Conservation (phyloP, 768 basidiomycete genomes). For the Russula virescens region DNA sequence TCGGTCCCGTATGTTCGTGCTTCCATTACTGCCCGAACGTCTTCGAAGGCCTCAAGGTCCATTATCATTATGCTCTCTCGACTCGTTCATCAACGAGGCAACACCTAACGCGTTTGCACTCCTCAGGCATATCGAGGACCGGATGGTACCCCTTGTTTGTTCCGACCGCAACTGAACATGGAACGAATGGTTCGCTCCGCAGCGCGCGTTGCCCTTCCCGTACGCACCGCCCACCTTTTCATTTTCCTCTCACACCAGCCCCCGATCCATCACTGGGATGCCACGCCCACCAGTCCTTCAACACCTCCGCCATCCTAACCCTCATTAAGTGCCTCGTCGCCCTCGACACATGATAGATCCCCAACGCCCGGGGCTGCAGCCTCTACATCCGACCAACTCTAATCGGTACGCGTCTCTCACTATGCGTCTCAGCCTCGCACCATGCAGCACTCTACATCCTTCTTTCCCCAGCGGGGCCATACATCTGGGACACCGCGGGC, state of each 20-base stretch:
- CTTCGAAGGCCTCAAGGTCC: conserved; percentile 68
- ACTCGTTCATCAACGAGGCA: background rate
- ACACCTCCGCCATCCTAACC: conserved; percentile 41
- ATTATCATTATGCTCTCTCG: conserved; percentile 24
- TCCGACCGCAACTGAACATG: conserved; percentile 85
- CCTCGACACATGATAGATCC: conserved; percentile 80
- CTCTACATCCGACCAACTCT: conserved; percentile 84
- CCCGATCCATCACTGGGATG: too few species aligned
- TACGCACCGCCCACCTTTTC: background rate
- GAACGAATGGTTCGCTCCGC: conserved; percentile 65
- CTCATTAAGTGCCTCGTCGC: conserved; percentile 61
- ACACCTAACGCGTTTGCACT: too few species aligned
- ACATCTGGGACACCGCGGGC: conserved; percentile 33
- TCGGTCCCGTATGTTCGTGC: conserved; percentile 51
- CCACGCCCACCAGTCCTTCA: conserved; percentile 34
- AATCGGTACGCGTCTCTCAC: conserved; percentile 43
- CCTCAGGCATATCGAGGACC: conserved; percentile 60
- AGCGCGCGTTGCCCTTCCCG: conserved; percentile 41
- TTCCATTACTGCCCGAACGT: conserved; percentile 56
- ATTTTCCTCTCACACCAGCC: too few species aligned
- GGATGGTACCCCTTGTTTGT: conserved; percentile 69
- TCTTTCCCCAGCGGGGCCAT: conserved; percentile 54
- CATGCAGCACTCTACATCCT: conserved; percentile 85
- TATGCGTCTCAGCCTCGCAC: conserved; percentile 69
- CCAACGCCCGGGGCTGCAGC: conserved; percentile 62